phyloP scores from a whole-genome alignment of 2,329 filamentous ascomycete genomes.

The Macrophomina phaseolina region DNA sequence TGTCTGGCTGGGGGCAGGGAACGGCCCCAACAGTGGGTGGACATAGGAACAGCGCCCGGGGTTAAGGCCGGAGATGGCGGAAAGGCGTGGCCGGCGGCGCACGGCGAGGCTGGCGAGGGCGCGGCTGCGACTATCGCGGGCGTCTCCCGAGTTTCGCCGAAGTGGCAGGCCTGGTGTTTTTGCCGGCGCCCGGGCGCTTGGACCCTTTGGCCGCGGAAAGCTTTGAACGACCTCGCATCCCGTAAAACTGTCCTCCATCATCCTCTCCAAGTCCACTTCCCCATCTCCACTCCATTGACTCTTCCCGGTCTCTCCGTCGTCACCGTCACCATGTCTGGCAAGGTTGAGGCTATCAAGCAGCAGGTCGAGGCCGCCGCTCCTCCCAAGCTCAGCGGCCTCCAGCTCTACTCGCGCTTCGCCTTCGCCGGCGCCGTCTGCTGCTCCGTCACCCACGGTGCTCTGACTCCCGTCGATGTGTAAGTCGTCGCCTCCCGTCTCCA shows the following conservation, averaged over 20 bases:
- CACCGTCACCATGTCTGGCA: constrained; percentile 49
- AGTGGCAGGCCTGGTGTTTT: not conserved
- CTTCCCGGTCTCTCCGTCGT: not conserved
- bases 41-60: not conserved
- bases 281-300: constrained; percentile 25
- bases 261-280: constrained; percentile 19
- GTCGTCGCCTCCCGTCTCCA: constrained; percentile 49
- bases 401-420: constrained; percentile 94
- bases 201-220: not conserved
- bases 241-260: not conserved
- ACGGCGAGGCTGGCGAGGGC: not conserved
- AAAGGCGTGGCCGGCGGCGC: not conserved
- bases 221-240: constrained; percentile 9
- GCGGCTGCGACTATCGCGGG: not conserved
- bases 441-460: constrained; percentile 93
- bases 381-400: constrained; percentile 65
- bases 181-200: constrained; percentile 9
- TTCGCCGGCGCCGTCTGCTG: constrained; percentile 97
- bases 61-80: not conserved
- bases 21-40: constrained; percentile 1
- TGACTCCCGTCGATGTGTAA: constrained; percentile 99
- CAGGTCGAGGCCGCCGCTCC: constrained; percentile 53
- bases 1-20: not conserved
- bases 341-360: constrained; percentile 60
- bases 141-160: not conserved